A percentile compares a stretch with the other conserved stretches of the same genome.
These are phyloP conservation scores for Vitis hybrid DNA, from an alignment of 177 flowering plant genomes.

Conservation along the genomic window DNA sequence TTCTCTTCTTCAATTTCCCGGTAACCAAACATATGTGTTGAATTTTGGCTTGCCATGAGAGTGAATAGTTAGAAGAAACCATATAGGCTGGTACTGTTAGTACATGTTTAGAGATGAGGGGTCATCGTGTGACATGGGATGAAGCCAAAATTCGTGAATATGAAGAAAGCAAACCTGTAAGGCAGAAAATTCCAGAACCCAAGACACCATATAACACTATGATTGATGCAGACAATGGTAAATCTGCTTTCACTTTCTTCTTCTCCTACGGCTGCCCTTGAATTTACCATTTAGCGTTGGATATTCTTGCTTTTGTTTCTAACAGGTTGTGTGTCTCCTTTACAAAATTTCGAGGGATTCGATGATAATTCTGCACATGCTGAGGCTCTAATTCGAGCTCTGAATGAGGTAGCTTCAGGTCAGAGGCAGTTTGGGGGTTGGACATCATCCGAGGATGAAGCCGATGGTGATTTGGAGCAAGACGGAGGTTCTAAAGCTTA, in stretches of 20 bases:
- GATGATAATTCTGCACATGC: not conserved
- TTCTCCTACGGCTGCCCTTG: not conserved
- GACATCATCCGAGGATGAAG: not conserved
- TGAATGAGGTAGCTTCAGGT: not conserved
- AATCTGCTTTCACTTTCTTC: not conserved
- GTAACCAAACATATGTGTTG: not conserved
- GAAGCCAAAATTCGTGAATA: not conserved
- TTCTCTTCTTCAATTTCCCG: too few relatives aligned
- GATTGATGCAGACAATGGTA: not conserved
- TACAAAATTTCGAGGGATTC: not conserved
- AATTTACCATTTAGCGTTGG: not conserved
- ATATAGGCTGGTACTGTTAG: not conserved
- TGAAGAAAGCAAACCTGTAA: not conserved
- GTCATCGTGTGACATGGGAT: slow-evolving; percentile 2
- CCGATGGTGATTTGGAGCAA: not conserved
- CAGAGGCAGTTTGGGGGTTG: not conserved
- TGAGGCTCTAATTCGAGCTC: not conserved
- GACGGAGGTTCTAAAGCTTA: not conserved
- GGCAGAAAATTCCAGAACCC: slow-evolving; percentile 2
- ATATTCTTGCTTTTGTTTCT: not conserved
- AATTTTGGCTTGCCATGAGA: not conserved
- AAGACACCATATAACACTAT: slow-evolving; percentile 5
- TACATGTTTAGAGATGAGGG: not conserved
- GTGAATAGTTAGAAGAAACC: not conserved
- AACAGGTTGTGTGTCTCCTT: not conserved